phyloP scores from a whole-genome alignment of 345 rosid species.

The Citrus unshiu region DNA sequence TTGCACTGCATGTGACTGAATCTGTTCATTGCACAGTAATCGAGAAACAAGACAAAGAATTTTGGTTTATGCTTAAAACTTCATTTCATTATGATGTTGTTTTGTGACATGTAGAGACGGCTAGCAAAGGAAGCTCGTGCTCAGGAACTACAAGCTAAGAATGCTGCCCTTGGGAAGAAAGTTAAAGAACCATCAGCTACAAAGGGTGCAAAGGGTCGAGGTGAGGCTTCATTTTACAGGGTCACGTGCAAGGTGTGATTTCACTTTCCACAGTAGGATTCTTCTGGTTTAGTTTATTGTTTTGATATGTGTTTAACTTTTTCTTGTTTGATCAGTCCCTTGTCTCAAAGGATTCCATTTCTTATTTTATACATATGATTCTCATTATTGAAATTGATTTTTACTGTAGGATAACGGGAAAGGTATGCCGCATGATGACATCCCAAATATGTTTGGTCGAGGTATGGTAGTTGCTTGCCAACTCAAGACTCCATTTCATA shows the following conservation, averaged over 20 bases:
- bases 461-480: slow-evolving; percentile 37
- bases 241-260: slow-evolving; percentile 86
- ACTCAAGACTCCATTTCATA: not conserved
- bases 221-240: slow-evolving; percentile 91
- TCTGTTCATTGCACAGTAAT: not conserved
- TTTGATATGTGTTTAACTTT: not conserved
- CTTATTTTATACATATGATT: not conserved
- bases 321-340: slow-evolving; percentile 1
- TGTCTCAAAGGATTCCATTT: not conserved
- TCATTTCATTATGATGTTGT: not conserved
- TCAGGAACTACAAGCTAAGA: slow-evolving; percentile 82
- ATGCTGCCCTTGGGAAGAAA: slow-evolving; percentile 73
- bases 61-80: not conserved
- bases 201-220: slow-evolving; percentile 74
- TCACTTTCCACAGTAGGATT: slow-evolving; percentile 6
- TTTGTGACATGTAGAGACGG: slow-evolving; percentile 59
- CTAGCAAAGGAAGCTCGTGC: slow-evolving; percentile 83
- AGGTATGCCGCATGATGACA: slow-evolving; percentile 99
- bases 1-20: not conserved
- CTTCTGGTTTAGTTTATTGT: not conserved
- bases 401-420: slow-evolving; percentile 82
- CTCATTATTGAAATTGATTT: slow-evolving; percentile 14
- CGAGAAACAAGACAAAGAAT: not conserved
- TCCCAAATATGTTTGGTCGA: slow-evolving; percentile 97
- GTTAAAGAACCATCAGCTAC: slow-evolving; percentile 60